phyloP scores from a whole-genome alignment of 805 yeast genomes.

The Kodamaea neixiangensis region DNA sequence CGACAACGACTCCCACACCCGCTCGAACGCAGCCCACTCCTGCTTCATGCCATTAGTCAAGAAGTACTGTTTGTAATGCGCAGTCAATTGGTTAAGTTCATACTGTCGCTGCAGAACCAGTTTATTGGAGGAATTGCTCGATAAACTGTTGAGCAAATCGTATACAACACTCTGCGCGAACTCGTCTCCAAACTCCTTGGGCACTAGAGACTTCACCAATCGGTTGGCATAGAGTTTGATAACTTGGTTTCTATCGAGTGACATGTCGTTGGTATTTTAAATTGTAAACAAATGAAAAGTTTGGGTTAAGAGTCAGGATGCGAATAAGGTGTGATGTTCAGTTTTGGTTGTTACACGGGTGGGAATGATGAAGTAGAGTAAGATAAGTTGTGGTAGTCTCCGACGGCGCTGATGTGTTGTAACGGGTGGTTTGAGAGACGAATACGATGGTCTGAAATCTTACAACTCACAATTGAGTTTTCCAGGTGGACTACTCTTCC shows the following conservation, averaged over 20 bases:
- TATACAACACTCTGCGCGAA: constrained; percentile 31
- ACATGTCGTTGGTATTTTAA: constrained; percentile 19
- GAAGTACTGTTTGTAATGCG: constrained; percentile 26
- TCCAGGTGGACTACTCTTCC: too few species aligned
- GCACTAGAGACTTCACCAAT: constrained; percentile 38
- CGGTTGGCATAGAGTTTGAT: constrained; percentile 34
- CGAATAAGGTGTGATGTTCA: background rate
- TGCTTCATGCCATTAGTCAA: constrained; percentile 24
- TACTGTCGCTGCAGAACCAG: constrained; percentile 12
- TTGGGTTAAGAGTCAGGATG: background rate
- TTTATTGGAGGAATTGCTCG: constrained; percentile 6
- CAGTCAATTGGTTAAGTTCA: constrained; percentile 22
- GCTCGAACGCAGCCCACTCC: constrained; percentile 38
- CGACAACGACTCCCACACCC: constrained; percentile 30
- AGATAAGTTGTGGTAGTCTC: background rate
- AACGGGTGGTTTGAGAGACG: too few species aligned
- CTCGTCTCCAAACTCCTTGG: constrained; percentile 38
- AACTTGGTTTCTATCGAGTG: constrained; percentile 34
- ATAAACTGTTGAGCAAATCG: constrained; percentile 23
- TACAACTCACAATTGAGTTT: too few species aligned
- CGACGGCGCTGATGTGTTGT: too few species aligned
- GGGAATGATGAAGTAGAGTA: too few species aligned
- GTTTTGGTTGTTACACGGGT: too few species aligned
- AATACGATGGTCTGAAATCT: too few species aligned
- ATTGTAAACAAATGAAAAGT: constrained; percentile 3